Evolutionary conservation across 2,329 filamentous ascomycete genomes (phyloP).

Genomic region (Fusarium nurragi): DNA sequence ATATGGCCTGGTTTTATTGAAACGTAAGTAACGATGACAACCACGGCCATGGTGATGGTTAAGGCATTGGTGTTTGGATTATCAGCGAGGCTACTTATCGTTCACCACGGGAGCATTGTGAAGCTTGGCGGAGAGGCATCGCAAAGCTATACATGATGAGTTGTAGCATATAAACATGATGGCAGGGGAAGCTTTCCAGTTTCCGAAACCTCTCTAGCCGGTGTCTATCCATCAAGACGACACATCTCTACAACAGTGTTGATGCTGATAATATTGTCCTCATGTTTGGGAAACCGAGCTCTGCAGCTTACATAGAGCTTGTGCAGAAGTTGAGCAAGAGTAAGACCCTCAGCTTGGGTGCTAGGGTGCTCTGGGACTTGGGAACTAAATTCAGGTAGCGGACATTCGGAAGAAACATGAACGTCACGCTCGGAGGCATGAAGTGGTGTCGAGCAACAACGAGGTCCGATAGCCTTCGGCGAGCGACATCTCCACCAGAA

Average conservation of each 20-base stretch:
- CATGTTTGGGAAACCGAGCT: not conserved
- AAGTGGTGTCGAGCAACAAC: not conserved
- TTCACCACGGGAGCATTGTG: not conserved
- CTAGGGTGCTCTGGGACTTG: not conserved
- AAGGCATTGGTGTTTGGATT: not conserved
- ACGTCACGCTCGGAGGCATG: not conserved
- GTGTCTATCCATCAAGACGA: not conserved
- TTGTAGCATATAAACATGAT: not conserved
- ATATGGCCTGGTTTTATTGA: conserved; percentile 8
- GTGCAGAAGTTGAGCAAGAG: not conserved
- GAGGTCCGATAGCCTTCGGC: conserved; percentile 31
- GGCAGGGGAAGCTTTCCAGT: not conserved
- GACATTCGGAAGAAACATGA: not conserved
- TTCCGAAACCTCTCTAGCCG: not conserved
- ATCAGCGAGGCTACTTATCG: not conserved
- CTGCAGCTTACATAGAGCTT: not conserved
- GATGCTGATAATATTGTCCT: not conserved
- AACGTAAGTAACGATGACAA: conserved; percentile 2
- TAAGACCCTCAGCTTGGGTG: not conserved
- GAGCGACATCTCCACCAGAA: not conserved
- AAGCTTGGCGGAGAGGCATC: not conserved
- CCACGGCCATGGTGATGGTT: not conserved
- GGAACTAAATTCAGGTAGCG: not conserved
- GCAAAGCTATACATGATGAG: not conserved
- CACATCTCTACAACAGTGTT: not conserved